Evolutionary conservation across 2,329 filamentous ascomycete genomes (phyloP), one percentile per base, ranked within the genome.

Genomic region (Fusarium paranaense): DNA sequence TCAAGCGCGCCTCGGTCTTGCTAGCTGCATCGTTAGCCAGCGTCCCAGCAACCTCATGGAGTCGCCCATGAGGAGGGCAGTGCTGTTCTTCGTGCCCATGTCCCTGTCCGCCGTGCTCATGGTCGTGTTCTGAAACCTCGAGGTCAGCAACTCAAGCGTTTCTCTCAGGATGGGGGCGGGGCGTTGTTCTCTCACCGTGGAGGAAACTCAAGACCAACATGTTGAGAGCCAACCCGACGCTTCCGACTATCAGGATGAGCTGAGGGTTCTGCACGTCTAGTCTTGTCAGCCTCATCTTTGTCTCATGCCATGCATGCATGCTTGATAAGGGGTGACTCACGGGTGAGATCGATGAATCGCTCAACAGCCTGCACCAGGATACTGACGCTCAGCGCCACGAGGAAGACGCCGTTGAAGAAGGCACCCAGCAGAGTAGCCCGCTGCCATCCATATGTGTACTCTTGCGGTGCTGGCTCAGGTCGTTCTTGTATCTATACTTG

Each of bases 351-450:
- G 22, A 92, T 85, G 77, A 94, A 94, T 38, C 93, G 86, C 81
- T 95, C 92, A 60, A 95, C 87, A 0, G 93, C 91, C 78, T 95
- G 93, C 4, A 95, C 83, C 37, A 93, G 87, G 59, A 95, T 93
- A 80, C 92, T 94, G 38, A 95, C 81, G 1, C 92, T 92, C 3
- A 95, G 84, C 1, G 92, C 93, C 18, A 95, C 81, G 1, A 95
- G 86, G 67, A 95, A 93, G 1, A 92, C 90, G 16, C 93, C 93
- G 77, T 95, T 95, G 86, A 95, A 95, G 81, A 95, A 95, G 25
- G 92, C 92, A 6, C 93, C 93, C 0, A 95, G 85, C 1, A 95
- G 81, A n/a, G 90, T 88, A 18, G 93, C 92, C 35, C 93, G 88
- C 66, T 93, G 91, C 93, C 92, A 95, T n/a, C 93, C 93, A 74